Evolutionary conservation across 106 monocot species (phyloP).

Genomic region (Platanthera guangdongensis): DNA sequence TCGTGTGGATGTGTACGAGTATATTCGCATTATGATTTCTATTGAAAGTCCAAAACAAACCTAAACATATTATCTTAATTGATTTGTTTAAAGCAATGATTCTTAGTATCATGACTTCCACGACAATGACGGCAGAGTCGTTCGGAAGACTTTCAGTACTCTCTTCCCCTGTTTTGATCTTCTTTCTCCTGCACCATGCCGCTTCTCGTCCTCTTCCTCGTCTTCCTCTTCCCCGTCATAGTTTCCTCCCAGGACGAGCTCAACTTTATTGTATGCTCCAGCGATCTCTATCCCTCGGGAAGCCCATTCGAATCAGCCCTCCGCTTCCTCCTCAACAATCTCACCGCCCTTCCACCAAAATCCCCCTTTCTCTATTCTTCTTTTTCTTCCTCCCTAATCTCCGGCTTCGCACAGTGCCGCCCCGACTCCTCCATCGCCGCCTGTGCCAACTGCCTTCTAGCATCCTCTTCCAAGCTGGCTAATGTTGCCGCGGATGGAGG

Average conservation of each 20-base stretch:
- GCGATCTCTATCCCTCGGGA: neutral
- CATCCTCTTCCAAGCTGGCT: conserved; percentile 3
- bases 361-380: neutral
- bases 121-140: too few species aligned
- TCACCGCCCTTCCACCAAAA: conserved; percentile 7
- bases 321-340: neutral
- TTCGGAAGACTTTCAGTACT: too few species aligned
- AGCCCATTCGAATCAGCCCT: neutral
- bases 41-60: too few species aligned
- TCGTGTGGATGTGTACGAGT: too few species aligned
- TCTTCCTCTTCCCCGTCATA: neutral
- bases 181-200: neutral
- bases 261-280: neutral
- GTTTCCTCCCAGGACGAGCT: neutral
- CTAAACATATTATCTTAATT: too few species aligned
- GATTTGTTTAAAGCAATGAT: too few species aligned
- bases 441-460: conserved; percentile 28
- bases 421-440: conserved; percentile 13
- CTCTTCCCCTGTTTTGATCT: too few species aligned
- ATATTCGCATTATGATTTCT: too few species aligned
- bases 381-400: neutral
- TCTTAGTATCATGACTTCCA: too few species aligned
- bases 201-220: neutral
- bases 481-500: conserved; percentile 1
- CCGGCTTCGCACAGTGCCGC: conserved; percentile 38